Evolutionary conservation across 208 protist species (phyloP), one percentile per base, ranked within the genome.

Genomic region (Trypanosoma cruzi): DNA sequence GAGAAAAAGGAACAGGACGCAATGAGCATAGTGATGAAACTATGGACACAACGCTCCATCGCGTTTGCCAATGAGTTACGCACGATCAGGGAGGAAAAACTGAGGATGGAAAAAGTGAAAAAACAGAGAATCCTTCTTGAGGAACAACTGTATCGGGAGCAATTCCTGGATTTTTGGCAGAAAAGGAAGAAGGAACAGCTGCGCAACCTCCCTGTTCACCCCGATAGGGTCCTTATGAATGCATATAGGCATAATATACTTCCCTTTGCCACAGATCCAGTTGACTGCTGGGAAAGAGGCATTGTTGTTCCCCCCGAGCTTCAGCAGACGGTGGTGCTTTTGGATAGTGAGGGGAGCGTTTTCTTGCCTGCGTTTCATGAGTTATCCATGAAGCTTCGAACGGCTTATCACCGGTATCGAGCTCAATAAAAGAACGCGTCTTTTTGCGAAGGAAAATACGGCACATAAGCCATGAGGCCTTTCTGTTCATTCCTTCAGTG

Each of bases 241-340:
- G 70, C 53, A 29, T 75, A 69, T 22, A 63, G 40, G 52, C 40
- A 64, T 36, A 49, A 68, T 50, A 34, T 59, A 31, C 46, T 63
- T 53, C 70, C 70, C 7, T 75, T 75, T 68, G 70, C 70, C 11
- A 36, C 61, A 18, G 70, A 75, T 63, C 59, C 59, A 28, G 52
- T 75, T 59, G 70, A 68, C 18, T 75, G 59, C 40, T 75, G 59
- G 70, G 61, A 62, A 57, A 61, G 32, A n/a, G 53, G 70, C 32
- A 58, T 75, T 31, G 40, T 67, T 58, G 37, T 67, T 14, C 57
- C 70, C n/a, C 70, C 70, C n/a, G 70, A 75, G 42, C n/a, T 68
- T 49, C 60, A 75, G 53, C 60, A 55, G 31, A 22, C 24, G 6
- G 52, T 68, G 4, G 61, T 57, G 36, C 4, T 69, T 1, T 63